phyloP scores from a whole-genome alignment of 2,329 filamentous ascomycete species.

The Aspergillus arachidicola region DNA sequence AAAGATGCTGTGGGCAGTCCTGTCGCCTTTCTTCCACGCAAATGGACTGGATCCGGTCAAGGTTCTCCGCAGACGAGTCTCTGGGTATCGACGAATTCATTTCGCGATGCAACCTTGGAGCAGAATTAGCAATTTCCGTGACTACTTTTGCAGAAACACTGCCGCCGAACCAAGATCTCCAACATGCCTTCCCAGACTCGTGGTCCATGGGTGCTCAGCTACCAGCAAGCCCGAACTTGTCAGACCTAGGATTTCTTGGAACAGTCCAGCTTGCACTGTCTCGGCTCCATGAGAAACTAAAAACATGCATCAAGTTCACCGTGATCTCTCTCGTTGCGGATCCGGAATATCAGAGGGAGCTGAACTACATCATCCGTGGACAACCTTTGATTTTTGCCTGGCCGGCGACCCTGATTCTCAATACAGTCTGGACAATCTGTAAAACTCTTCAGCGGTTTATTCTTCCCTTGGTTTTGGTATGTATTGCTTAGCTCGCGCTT shows the following conservation, averaged over 20 bases:
- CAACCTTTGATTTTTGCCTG: slow-evolving; percentile 39
- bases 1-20: slow-evolving; percentile 48
- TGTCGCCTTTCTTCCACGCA: slow-evolving; percentile 40
- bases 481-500: not conserved
- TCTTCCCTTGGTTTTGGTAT: slow-evolving; percentile 48
- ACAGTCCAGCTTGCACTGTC: slow-evolving; percentile 44
- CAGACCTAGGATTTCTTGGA: slow-evolving; percentile 36
- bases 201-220: slow-evolving; percentile 31
- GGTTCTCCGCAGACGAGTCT: slow-evolving; percentile 47
- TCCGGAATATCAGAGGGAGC: slow-evolving; percentile 55
- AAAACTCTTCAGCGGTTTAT: slow-evolving; percentile 47
- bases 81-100: slow-evolving; percentile 48
- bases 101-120: slow-evolving; percentile 53
- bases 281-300: slow-evolving; percentile 35
- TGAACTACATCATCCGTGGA: slow-evolving; percentile 47
- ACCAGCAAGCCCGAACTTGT: slow-evolving; percentile 22
- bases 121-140: slow-evolving; percentile 38
- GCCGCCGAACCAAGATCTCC: slow-evolving; percentile 25
- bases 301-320: slow-evolving; percentile 47
- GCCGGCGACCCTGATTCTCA: slow-evolving; percentile 45
- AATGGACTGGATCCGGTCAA: slow-evolving; percentile 29
- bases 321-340: slow-evolving; percentile 55
- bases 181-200: slow-evolving; percentile 28
- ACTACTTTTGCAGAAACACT: slow-evolving; percentile 33
- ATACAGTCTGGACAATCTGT: slow-evolving; percentile 52